Base-by-base conservation (phyloP, 306 rosid species). In the Sphenostylis stenocarpa region DNA sequence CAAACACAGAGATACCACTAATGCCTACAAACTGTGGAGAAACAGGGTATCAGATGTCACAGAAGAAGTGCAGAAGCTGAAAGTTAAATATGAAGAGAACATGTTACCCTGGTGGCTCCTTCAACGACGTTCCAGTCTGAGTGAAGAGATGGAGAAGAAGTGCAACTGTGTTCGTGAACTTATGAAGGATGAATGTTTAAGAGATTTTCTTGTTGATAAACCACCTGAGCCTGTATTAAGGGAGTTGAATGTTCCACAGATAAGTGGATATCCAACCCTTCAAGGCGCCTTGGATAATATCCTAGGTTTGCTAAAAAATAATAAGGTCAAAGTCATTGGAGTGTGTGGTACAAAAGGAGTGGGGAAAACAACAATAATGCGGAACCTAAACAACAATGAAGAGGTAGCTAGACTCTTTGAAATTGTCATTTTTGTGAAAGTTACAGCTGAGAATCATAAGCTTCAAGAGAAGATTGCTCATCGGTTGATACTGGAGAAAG, bases 301-400 rank as follows among this genome's bases (percentile, higher is more conserved):
- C n/a, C 39, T 78, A 12, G 53, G 4, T 61, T 60, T 60, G 16
- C 65, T 78, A 0, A 70, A 61, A 31, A 34, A 63, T n/a, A 47
- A 11, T 17, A 78, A 60, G 33, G 47, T 36, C 26, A 45, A 61
- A 11, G 70, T 43, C 28, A 60, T 78, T 70, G 82, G 82, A 69
- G 72, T 78, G 5, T 16, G 14, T 33, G 82, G 82, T 47, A 60
- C 48, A 20, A 78, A 78, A 36, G 82, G 82, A 19, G 77, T 78
- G 29, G 82, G 77, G 11, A 78, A 78, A 70, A 78, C 72, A 24
- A 49, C 82, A 47, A 51, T 78, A 6, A 1, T 78, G 53, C 63
- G 17, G 52, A 78, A 45, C 70, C 76, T 78, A 33, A 78, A 78
- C 33, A 78, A 78, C 70, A 34, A 45, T 31, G 76, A 68, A 44